Conservation (phyloP, 2,329 filamentous ascomycete species). For the Paraconiothyrium sp. region DNA sequence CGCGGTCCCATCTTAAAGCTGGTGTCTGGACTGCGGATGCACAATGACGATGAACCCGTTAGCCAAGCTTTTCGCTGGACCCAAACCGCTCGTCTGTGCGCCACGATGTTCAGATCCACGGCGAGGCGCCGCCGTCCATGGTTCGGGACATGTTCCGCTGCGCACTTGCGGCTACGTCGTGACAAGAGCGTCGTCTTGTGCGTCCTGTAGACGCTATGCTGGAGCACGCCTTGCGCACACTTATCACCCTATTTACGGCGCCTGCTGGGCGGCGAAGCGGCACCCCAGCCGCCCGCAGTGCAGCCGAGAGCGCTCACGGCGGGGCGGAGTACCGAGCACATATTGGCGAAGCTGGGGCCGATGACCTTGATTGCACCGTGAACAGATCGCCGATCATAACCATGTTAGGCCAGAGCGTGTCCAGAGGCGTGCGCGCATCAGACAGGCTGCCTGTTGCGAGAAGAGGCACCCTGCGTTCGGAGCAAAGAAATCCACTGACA, state of each 20-base stretch:
- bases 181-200: not conserved
- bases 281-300: slow-evolving; percentile 15
- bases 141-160: slow-evolving; percentile 3
- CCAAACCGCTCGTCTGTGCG: slow-evolving; percentile 10
- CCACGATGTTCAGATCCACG: not conserved
- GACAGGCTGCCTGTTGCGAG: slow-evolving; percentile 14
- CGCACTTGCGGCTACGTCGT: slow-evolving; percentile 5
- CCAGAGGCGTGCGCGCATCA: slow-evolving; percentile 5
- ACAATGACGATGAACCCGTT: slow-evolving; percentile 10
- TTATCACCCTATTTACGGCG: slow-evolving; percentile 14
- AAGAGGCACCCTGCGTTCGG: slow-evolving; percentile 10
- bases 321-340: slow-evolving; percentile 17
- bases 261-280: slow-evolving; percentile 11
- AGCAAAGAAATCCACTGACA: slow-evolving; percentile 5
- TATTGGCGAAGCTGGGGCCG: not conserved
- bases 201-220: not conserved
- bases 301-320: slow-evolving; percentile 10
- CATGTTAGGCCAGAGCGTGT: slow-evolving; percentile 5
- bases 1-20: not conserved
- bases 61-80: slow-evolving; percentile 14
- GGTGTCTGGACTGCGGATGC: not conserved
- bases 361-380: not conserved
- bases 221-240: not conserved
- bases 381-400: slow-evolving; percentile 8
- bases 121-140: slow-evolving; percentile 4